Evolutionary conservation across 1,284 basidiomycete species (phyloP).

Genomic region (Heterobasidion parviporum): DNA sequence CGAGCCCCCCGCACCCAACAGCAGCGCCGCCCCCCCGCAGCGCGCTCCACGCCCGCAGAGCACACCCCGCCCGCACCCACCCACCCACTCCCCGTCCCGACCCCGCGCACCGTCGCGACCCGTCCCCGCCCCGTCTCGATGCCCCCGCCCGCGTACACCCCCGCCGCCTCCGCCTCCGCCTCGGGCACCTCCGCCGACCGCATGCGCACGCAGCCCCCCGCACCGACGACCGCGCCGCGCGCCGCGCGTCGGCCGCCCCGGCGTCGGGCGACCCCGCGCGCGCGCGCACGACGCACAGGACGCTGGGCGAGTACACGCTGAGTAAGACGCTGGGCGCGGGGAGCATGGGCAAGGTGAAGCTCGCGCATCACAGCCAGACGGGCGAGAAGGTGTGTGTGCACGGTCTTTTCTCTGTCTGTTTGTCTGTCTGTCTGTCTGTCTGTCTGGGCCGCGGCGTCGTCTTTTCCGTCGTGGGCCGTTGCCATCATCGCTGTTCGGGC

Average conservation of each 20-base stretch:
- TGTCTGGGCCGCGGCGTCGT: not conserved
- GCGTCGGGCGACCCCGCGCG: constrained; percentile 13
- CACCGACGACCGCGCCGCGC: constrained; percentile 22
- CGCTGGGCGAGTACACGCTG: constrained; percentile 91
- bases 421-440: not conserved
- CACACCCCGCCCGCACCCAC: constrained; percentile 7
- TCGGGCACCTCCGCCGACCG: constrained; percentile 23
- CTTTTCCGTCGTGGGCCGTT: not conserved
- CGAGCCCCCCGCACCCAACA: too few relatives aligned
- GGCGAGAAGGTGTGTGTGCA: constrained; percentile 79
- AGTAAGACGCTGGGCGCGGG: constrained; percentile 97
- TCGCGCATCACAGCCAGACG: constrained; percentile 83
- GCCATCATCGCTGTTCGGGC: not conserved
- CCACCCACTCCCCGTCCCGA: constrained; percentile 9
- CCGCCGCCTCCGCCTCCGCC: constrained; percentile 21
- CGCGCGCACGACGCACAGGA: constrained; percentile 42
- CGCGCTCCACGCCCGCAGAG: not conserved
- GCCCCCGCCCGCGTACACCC: constrained; percentile 48
- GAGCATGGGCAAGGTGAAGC: constrained; percentile 99
- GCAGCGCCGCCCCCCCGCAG: not conserved
- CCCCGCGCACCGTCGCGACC: constrained; percentile 13
- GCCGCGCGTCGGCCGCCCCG: constrained; percentile 19
- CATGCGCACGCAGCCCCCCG: constrained; percentile 18
- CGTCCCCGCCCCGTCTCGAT: constrained; percentile 58
- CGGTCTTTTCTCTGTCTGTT: not conserved